Evolutionary conservation across 306 rosid genomes (phyloP), one percentile per base, ranked within the genome.

Genomic region (Castanea mollissima): DNA sequence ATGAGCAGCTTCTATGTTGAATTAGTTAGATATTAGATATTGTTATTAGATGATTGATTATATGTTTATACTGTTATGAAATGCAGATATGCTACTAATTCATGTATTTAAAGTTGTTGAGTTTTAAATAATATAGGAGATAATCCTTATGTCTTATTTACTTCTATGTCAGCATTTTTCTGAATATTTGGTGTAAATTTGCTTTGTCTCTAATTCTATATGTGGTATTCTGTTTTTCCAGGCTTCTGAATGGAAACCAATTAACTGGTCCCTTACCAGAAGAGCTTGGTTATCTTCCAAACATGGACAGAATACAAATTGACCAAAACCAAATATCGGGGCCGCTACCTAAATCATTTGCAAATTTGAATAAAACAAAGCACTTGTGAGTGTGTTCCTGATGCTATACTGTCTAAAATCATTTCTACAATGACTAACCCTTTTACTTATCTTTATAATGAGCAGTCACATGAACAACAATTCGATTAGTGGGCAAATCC

Each of bases 391-490:
- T 73, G 71, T 55, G 34, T 80, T 51, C 68, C 70, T 41, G 5
- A 69, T 32, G 72, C 52, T 67, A 9, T 31, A 6, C 35, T 32
- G 23, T 32, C 74, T 64, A 32, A 35, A 69, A 19, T 10, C 9
- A 9, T 25, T 54, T 44, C 35, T 18, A 74, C 16, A 55, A 59
- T 74, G 49, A 69, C 23, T 31, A 8, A 35, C 21, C 19, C 29
- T 29, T 31, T 14, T 21, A 31, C 18, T 58, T 80, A 44, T 60
- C 49, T 16, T 21, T 38, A 20, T 13, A 25, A 23, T 34, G 71
- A 67, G 83, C 86, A 88, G 89, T 64, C 91, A 88, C 79, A 77
- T 88, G 89, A 88, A 88, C 73, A 88, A 88, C 78, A 88, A 88
- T 76, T 83, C 85, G 20, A 79, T 88, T 13, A 88, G 86, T 67